These are phyloP conservation scores for Pyrenopolyporus hunteri DNA, from an alignment of 495 filamentous ascomycete species.

Conservation along the genomic window DNA sequence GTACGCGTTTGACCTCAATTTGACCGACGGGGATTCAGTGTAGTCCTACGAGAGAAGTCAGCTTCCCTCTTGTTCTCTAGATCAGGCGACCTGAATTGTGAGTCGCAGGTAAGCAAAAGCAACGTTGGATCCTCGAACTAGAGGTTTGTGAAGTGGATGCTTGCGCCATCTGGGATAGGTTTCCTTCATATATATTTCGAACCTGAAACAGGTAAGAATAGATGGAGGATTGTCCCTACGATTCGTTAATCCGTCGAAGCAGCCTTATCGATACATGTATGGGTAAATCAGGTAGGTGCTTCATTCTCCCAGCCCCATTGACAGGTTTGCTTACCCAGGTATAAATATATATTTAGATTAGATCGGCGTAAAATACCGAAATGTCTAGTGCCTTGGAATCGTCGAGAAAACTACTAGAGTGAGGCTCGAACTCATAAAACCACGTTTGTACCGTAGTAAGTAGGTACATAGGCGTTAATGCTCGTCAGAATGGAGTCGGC, in stretches of 20 bases:
- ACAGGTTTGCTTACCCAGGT: no score
- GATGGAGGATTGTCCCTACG: background rate
- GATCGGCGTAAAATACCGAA: background rate
- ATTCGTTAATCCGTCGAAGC: background rate
- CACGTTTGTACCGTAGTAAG: no score
- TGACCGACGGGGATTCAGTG: background rate
- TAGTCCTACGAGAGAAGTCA: background rate
- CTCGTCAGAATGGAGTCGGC: background rate
- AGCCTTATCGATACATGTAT: background rate
- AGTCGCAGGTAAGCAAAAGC: background rate
- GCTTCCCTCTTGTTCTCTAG: background rate
- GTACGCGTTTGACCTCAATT: conserved; percentile 1
- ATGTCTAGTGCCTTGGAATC: background rate
- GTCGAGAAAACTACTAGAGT: background rate
- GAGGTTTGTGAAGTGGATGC: background rate
- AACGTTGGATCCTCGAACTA: no score
- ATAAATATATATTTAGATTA: background rate
- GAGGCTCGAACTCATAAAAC: conserved; percentile 1
- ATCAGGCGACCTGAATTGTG: background rate
- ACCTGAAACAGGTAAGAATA: conserved; percentile 6
- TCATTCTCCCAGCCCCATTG: no score
- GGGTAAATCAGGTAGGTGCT: no score
- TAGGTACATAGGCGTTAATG: no score
- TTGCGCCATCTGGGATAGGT: background rate
- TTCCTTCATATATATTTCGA: conserved; percentile 1